Evolutionary conservation across 805 yeast species (phyloP).

Genomic region (Ogataea populi-albae): DNA sequence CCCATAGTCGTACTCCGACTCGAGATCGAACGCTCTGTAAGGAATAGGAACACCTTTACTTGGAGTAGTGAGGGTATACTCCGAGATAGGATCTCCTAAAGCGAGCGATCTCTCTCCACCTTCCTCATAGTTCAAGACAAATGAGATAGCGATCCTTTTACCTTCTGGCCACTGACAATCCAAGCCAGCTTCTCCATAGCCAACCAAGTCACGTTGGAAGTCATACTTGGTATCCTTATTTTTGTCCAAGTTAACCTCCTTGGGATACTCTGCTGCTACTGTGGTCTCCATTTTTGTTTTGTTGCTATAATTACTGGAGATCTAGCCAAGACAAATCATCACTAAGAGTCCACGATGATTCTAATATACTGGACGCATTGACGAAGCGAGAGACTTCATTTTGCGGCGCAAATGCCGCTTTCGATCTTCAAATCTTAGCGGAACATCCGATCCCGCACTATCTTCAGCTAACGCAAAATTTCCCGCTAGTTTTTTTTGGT

Average conservation of each 20-base stretch:
- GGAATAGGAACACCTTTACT: conserved; percentile 14
- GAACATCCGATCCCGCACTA: too few species aligned
- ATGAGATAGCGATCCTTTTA: conserved; percentile 24
- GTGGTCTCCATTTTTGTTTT: conserved; percentile 14
- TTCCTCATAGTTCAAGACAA: conserved; percentile 29
- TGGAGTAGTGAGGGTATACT: conserved; percentile 15
- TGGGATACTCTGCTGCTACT: conserved; percentile 11
- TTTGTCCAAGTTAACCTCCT: conserved; percentile 12
- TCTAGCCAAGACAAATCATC: too few species aligned
- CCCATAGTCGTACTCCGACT: conserved; percentile 18
- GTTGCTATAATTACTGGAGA: too few species aligned
- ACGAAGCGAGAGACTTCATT: too few species aligned
- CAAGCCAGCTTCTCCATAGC: conserved; percentile 28
- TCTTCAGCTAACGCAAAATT: too few species aligned
- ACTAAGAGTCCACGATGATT: too few species aligned
- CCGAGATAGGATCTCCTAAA: conserved; percentile 15
- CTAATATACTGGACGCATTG: too few species aligned
- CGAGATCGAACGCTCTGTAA: conserved; percentile 17
- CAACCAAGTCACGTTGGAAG: conserved; percentile 19
- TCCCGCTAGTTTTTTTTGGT: too few species aligned
- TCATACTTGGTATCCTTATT: conserved; percentile 17
- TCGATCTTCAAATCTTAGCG: too few species aligned
- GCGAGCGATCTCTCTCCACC: conserved; percentile 24
- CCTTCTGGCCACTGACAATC: conserved; percentile 28
- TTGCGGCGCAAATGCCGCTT: too few species aligned